Evolutionary conservation across 2,329 filamentous ascomycete species (phyloP), one percentile per base, ranked within the genome.

Genomic region (Alternaria metachromatica): DNA sequence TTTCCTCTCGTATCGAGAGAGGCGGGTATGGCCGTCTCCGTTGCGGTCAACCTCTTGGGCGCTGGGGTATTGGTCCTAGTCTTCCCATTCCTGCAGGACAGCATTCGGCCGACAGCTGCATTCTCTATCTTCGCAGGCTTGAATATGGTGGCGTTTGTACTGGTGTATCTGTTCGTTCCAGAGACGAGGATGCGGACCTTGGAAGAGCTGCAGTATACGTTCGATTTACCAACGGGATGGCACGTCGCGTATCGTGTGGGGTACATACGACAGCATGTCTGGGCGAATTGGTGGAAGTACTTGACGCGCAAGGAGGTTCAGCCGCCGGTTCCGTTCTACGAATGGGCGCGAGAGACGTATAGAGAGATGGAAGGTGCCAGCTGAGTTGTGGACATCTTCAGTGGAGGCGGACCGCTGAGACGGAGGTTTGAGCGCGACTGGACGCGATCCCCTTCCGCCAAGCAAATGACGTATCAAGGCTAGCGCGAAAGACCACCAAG

Each of bases 21-120:
- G 55, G 69, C 61, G 2, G 70, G 70, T 3, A 71, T 72, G 68
- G 75, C 73, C 26, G 79, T 78, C 48, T 78, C 79, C 1, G 79
- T 82, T 3, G 78, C 79, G 1, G 78, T 80, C 4, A 78, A 78
- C 26, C 76, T 81, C 18, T 71, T 78, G 41, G 82, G 77, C 66
- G 80, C 79, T 9, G 75, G 79, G 3, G 64, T 80, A 8, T 67
- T 82, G 26, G 77, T 74, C 1, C 67, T 82, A 12, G 78, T 78
- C 3, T 81, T 80, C 57, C 79, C 79, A 3, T 68, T 73, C 6
- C 67, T 81, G 21, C 71, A 82, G 43, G 63, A 70, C 21, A 66
- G 65, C 2, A 73, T 81, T 54, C 69, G 70, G 3, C 58, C 55
- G 7, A 76, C 76, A 4, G 80, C 78, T 1, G 72, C 78, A 4